Evolutionary conservation across 164 flowering plant genomes (phyloP), one percentile per base, ranked within the genome.

Genomic region (Paratinospora sagittata): DNA sequence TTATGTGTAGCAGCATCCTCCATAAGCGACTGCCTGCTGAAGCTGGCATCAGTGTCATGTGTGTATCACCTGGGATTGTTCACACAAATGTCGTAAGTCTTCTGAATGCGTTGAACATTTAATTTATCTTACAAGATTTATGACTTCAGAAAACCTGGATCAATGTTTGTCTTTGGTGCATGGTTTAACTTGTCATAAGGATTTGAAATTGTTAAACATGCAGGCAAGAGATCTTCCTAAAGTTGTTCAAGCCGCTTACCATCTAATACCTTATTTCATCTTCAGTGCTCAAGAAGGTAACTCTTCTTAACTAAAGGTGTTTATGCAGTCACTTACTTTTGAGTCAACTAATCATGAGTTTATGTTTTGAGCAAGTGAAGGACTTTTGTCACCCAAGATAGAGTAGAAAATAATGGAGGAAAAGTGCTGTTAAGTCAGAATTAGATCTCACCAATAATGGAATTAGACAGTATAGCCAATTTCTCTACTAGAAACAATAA

Each of bases 161-260:
- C 14, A 43, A 43, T 43, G 47, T 43, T 14, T 43, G 14, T 43
- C 13, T 43, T 43, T 63, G 34, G 62, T 52, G 34, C 23, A 65
- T 70, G 47, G 13, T 43, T 43, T 9, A 6, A 14, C 47, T 43
- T 43, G 47, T 37, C 65, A 63, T 27, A n/a, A 73, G 47, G 21
- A 60, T 78, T 75, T 73, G 41, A 71, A 17, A 33, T 72, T 67
- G 11, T 61, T 47, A 55, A 72, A 76, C 49, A 55, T 81, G 80
- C 90, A 93, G 99, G 92, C 97, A 43, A 89, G 99, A 81, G 94
- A 93, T 85, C 91, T 92, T 77, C 86, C 99, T 19, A 88, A 76
- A 82, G 60, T 85, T 76, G 78, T 93, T 79, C 97, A 91, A 83
- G 87, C 89, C 74, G 91, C 70, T 74, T 96, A 96, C 78, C 89